Base-by-base conservation (phyloP, 2,329 filamentous ascomycete genomes). In the Epichloe brachyelytri region DNA sequence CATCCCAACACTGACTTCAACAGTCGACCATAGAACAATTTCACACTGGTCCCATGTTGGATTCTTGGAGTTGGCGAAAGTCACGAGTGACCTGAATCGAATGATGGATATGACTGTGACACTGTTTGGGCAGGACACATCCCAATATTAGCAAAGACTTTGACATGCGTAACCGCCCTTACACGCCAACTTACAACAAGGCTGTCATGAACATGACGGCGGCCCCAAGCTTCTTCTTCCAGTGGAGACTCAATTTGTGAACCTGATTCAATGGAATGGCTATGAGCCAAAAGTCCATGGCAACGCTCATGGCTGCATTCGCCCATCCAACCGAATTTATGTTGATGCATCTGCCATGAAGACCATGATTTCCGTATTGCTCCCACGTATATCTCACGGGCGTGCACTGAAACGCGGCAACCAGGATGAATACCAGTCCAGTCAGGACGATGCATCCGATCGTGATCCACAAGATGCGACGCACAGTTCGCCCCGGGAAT, bases 371-470 rank as follows among this genome's bases (percentile, higher is more conserved):
- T 39, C 71, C 68, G 72, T 74, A 78, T 7, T 60, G 59, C 0
- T 60, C 66, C 76, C 76, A 79, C 56, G 69, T 72, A 48, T 64
- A 70, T 12, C 58, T 59, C 20, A 77, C 61, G 1, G 74, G 75
- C 10, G 53, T 59, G 60, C 74, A 76, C 52, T 74, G 68, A 43
- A 75, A 70, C 15, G 72, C 55, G 20, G 61, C 66, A n/a, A 67
- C 56, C 2, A 73, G 48, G 15, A 67, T 53, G 46, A 73, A 74
- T 14, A 58, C 53, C 22, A 67, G 5, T 8, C 68, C 66, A 52
- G 63, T 68, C 1, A 64, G 12, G 10, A 60, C 49, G 50, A 64
- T 65, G 53, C 70, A 60, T 20, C 53, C 56, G 20, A 72, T 53
- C 1, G 68, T 68, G 38, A 46, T 62, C 57, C 62, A 65, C 12